phyloP scores from a whole-genome alignment of 768 basidiomycete species.

The Hirschioporus abietinus region DNA sequence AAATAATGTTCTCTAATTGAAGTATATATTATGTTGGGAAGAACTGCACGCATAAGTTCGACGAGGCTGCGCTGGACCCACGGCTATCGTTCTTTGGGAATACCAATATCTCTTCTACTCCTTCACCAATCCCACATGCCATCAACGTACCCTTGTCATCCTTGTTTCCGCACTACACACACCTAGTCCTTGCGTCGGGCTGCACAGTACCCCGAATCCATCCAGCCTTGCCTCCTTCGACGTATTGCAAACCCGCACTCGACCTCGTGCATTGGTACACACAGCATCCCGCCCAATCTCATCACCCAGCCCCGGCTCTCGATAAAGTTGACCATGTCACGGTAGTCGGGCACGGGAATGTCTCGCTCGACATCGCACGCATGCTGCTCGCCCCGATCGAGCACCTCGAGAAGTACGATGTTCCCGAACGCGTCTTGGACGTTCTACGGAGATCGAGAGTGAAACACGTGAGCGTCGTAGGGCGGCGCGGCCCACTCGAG shows the following conservation, averaged over 20 bases:
- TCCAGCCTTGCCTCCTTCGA: conserved; percentile 42
- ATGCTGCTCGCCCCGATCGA: conserved; percentile 74
- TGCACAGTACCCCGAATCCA: conserved; percentile 64
- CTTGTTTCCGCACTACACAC: conserved; percentile 71
- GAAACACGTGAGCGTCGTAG: conserved; percentile 76
- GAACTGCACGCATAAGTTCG: conserved; percentile 98
- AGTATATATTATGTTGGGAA: conserved; percentile 24
- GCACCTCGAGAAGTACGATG: conserved; percentile 64
- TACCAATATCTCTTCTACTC: conserved; percentile 47
- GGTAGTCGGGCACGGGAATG: conserved; percentile 92
- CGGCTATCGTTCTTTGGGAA: conserved; percentile 92
- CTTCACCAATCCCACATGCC: conserved; percentile 45
- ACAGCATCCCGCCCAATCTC: conserved; percentile 66
- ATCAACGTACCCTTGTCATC: conserved; percentile 53
- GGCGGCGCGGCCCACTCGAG: conserved; percentile 80
- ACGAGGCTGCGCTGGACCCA: conserved; percentile 68
- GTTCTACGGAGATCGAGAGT: conserved; percentile 59
- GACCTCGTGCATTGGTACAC: conserved; percentile 97
- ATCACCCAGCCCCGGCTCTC: conserved; percentile 48
- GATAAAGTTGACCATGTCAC: conserved; percentile 66
- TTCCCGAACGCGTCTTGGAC: conserved; percentile 69
- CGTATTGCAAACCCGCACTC: conserved; percentile 63
- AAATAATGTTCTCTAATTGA: not conserved
- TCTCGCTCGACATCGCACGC: conserved; percentile 87
- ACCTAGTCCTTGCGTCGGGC: conserved; percentile 83